Evolutionary conservation across 78 protist species (phyloP).

Genomic region (Dictyostelium intermedium): DNA sequence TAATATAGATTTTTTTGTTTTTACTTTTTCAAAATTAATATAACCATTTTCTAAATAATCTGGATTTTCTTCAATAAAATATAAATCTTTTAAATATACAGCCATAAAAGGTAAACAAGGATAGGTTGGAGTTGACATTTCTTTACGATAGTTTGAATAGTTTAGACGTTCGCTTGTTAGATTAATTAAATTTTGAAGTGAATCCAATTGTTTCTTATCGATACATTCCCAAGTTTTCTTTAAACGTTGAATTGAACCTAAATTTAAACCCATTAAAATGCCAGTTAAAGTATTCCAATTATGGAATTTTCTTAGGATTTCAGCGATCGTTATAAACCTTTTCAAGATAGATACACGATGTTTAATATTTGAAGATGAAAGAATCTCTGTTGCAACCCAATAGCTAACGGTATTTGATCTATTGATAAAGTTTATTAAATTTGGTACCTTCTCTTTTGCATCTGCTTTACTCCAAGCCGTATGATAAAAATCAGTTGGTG

Average conservation of each 20-base stretch:
- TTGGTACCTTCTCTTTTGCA: constrained; percentile 46
- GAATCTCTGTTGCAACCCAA: constrained; percentile 74
- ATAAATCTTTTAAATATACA: constrained; percentile 42
- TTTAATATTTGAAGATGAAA: constrained; percentile 38
- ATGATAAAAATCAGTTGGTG: constrained; percentile 59
- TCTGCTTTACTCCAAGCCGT: constrained; percentile 70
- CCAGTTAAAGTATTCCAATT: constrained; percentile 54
- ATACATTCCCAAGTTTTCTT: constrained; percentile 71
- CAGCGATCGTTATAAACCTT: constrained; percentile 53
- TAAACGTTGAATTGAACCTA: constrained; percentile 49
- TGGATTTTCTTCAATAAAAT: constrained; percentile 52
- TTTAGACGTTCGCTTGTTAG: constrained; percentile 44
- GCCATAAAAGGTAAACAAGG: constrained; percentile 69
- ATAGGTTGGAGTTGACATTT: background rate
- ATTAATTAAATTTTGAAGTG: background rate
- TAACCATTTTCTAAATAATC: constrained; percentile 35
- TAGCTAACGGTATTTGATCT: constrained; percentile 63
- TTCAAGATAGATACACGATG: constrained; percentile 31
- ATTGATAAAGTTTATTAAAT: constrained; percentile 40
- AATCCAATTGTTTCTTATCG: constrained; percentile 22
- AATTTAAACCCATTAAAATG: constrained; percentile 36
- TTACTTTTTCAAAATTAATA: constrained; percentile 43
- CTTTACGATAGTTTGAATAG: constrained; percentile 48
- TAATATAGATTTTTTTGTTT: too few relatives aligned
- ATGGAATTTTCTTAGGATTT: constrained; percentile 31